Conservation (phyloP, 169 alveolate genomes). For the Plasmodium falciparum region DNA sequence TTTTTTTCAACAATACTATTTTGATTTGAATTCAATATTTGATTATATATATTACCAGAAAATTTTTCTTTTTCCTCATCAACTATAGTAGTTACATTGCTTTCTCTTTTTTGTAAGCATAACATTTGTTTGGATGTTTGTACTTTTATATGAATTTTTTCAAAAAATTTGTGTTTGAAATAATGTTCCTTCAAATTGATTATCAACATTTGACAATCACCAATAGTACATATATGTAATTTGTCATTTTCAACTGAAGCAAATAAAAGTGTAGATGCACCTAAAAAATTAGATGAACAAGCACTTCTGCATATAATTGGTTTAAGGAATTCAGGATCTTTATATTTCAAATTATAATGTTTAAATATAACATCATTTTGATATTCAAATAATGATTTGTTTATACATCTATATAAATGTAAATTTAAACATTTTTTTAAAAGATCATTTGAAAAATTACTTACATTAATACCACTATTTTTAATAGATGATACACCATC, state of each 20-base stretch:
- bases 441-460: constrained; percentile 72
- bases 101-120: constrained; percentile 15
- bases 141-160: constrained; percentile 23
- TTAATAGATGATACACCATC: constrained; percentile 76
- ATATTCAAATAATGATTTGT: constrained; percentile 37
- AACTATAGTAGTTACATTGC: neutral
- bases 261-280: constrained; percentile 68
- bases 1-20: neutral
- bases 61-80: neutral
- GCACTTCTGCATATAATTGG: constrained; percentile 74
- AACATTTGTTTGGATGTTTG: neutral
- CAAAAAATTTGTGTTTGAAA: constrained; percentile 4
- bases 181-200: constrained; percentile 17
- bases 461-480: constrained; percentile 67
- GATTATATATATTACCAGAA: neutral
- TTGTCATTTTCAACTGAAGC: constrained; percentile 46
- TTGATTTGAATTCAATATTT: neutral
- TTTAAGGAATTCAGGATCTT: constrained; percentile 40
- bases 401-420: constrained; percentile 32
- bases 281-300: constrained; percentile 67
- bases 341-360: constrained; percentile 31
- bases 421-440: constrained; percentile 73
- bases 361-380: constrained; percentile 45
- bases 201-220: constrained; percentile 75
- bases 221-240: constrained; percentile 60